These are phyloP conservation scores for Brachypodium distachyon DNA, from an alignment of 202 grass and related monocot species.

Conservation along the genomic window DNA sequence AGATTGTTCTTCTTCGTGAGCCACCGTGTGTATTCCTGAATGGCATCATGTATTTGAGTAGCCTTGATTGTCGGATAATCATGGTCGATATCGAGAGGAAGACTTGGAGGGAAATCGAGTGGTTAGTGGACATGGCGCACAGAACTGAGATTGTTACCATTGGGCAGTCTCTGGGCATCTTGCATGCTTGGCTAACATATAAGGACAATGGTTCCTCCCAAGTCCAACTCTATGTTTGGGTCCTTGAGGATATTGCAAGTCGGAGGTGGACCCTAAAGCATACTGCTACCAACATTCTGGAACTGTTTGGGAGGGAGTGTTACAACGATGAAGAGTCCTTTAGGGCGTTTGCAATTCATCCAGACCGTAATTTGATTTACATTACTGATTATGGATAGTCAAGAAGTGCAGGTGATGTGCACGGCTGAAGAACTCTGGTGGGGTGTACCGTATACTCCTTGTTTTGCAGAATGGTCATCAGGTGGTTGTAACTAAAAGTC, in stretches of 20 bases:
- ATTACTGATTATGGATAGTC: not conserved
- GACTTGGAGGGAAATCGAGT: not conserved
- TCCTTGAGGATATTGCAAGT: not conserved
- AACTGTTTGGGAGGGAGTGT: not conserved
- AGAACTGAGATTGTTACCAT: not conserved
- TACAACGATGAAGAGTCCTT: not conserved
- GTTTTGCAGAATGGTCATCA: not conserved
- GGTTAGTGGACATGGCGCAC: not conserved
- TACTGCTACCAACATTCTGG: not conserved
- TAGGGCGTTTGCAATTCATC: not conserved
- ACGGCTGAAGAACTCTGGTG: not conserved
- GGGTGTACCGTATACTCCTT: not conserved
- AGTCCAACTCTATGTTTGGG: slow-evolving; percentile 5
- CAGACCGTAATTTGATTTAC: not conserved
- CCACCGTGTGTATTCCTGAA: not conserved
- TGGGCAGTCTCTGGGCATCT: not conserved
- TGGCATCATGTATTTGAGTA: not conserved
- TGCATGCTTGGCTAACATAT: not conserved
- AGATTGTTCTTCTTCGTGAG: not conserved
- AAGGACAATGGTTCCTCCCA: not conserved
- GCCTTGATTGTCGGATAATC: not conserved
- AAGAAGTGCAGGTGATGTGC: not conserved
- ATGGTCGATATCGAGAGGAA: not conserved
- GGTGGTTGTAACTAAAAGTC: not conserved
- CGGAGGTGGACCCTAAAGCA: not conserved